Evolutionary conservation across 2,329 filamentous ascomycete genomes (phyloP).

Genomic region (Plectosphaerella sp.): DNA sequence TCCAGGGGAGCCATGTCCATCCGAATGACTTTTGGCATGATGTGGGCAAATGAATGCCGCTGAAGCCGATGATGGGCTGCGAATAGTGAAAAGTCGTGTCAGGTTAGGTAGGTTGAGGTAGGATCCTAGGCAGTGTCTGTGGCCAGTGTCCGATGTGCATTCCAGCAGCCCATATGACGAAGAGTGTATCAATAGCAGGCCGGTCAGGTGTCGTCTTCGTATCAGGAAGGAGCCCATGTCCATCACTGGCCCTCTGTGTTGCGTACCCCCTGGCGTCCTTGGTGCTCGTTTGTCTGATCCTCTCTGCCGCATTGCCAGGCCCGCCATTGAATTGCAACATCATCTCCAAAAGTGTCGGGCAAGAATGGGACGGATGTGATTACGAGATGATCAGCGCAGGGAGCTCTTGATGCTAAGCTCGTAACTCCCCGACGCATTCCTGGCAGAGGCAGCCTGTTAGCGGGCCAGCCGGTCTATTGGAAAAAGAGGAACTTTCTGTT

Average conservation of each 20-base stretch:
- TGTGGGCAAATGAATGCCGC: no score
- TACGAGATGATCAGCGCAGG: not conserved
- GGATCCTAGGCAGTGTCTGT: no score
- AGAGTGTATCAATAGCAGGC: no score
- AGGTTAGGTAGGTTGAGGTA: no score
- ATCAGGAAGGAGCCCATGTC: not conserved
- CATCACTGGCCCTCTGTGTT: not conserved
- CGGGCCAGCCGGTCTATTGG: not conserved
- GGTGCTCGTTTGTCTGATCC: not conserved
- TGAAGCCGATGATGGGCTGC: no score
- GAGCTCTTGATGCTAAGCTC: not conserved
- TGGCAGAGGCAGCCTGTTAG: not conserved
- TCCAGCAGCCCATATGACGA: no score
- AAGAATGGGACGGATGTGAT: not conserved
- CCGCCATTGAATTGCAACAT: no score
- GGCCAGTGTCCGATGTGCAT: no score
- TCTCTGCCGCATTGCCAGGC: no score
- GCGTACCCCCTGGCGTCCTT: not conserved
- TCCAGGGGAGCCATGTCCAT: no score
- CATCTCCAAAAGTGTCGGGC: not conserved
- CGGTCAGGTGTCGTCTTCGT: not conserved
- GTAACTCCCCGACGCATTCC: not conserved
- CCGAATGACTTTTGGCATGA: no score
- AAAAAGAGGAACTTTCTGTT: not conserved
- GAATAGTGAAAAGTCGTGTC: no score